Evolutionary conservation across 1,284 basidiomycete genomes (phyloP).

Genomic region (Pseudozyma tsukubaensis): DNA sequence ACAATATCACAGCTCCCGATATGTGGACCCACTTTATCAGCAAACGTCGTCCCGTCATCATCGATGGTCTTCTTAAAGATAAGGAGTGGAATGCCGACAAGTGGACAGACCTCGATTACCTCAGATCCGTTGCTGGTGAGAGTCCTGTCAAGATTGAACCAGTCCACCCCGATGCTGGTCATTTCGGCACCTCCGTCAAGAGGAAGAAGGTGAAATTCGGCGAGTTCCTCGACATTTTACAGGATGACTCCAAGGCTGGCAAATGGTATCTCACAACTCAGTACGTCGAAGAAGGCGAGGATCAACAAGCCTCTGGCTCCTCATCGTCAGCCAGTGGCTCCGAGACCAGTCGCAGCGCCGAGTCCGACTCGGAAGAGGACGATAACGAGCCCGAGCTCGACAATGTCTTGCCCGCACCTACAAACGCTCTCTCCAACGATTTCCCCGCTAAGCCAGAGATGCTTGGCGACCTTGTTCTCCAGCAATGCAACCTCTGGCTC

Average conservation of each 20-base stretch:
- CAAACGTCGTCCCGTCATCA: slow-evolving; percentile 57
- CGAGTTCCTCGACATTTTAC: slow-evolving; percentile 55
- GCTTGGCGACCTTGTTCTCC: slow-evolving; percentile 63
- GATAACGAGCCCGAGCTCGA: slow-evolving; percentile 54
- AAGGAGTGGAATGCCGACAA: slow-evolving; percentile 49
- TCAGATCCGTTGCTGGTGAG: slow-evolving; percentile 49
- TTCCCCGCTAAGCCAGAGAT: slow-evolving; percentile 63
- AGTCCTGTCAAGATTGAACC: slow-evolving; percentile 65
- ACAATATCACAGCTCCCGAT: slow-evolving; percentile 36
- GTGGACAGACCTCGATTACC: slow-evolving; percentile 61
- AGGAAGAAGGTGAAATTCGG: slow-evolving; percentile 47
- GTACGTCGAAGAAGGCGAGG: slow-evolving; percentile 52
- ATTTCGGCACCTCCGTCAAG: slow-evolving; percentile 61
- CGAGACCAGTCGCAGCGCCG: slow-evolving; percentile 21
- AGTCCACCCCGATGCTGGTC: slow-evolving; percentile 49
- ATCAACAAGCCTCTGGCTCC: slow-evolving; percentile 15
- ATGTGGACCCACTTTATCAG: slow-evolving; percentile 62
- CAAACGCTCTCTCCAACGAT: slow-evolving; percentile 55
- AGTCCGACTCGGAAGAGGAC: slow-evolving; percentile 41
- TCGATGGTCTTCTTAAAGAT: slow-evolving; percentile 58
- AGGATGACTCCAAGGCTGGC: slow-evolving; percentile 43
- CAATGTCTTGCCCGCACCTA: slow-evolving; percentile 61
- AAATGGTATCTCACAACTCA: slow-evolving; percentile 67
- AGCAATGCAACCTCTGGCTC: slow-evolving; percentile 68
- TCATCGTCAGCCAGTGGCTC: slow-evolving; percentile 34